Base-by-base conservation (phyloP, 2,329 filamentous ascomycete species). In the Aaosphaeria pasadenensis region DNA sequence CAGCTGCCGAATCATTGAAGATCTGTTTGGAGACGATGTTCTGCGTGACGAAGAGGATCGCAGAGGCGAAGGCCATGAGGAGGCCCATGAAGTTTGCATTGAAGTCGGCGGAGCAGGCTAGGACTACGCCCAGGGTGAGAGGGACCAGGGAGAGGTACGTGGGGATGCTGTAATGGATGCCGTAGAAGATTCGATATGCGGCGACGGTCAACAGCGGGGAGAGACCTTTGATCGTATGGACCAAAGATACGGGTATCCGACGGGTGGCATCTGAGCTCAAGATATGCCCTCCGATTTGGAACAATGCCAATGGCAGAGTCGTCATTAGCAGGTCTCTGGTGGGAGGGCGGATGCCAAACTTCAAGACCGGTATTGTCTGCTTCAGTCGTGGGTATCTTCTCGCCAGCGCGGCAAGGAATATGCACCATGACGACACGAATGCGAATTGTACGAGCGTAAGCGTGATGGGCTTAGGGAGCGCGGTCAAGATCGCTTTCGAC, bases 21-120 rank as follows among this genome's bases (percentile, higher is more conserved):
- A 99, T 84, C 56, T 90, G 89, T 73, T 99, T 99, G 17, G 92
- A 97, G 57, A 96, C 95, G 48, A 99, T 99, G 66, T 99, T 99
- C 67, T 99, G 94, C 0, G 91, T 94, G 33, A 99, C 94, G 65
- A 99, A 99, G 55, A 97, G 87, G 47, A 97, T 77, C 6, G 94
- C 90, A n/a, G 90, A 91, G 32, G 89, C 76, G 35, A 99, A 86
- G 4, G 94, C 91, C 62, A 91, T 92, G 7, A 92, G 62, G 13
- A 99, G 87, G n/a, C 94, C 94, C 44, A 94, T 80, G 53, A 96
- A 81, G 64, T 99, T 91, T 30, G 89, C 92, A 24, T 84, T 87
- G 59, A 95, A 91, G 63, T 91, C 90, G 9, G 91, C 89, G 1
- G 92, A 96, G 71, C 94, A 99, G 7, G 94, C 94, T 56, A 99